Base-by-base conservation (phyloP, 495 filamentous ascomycete species). In the Penicillium atrosanguineum region DNA sequence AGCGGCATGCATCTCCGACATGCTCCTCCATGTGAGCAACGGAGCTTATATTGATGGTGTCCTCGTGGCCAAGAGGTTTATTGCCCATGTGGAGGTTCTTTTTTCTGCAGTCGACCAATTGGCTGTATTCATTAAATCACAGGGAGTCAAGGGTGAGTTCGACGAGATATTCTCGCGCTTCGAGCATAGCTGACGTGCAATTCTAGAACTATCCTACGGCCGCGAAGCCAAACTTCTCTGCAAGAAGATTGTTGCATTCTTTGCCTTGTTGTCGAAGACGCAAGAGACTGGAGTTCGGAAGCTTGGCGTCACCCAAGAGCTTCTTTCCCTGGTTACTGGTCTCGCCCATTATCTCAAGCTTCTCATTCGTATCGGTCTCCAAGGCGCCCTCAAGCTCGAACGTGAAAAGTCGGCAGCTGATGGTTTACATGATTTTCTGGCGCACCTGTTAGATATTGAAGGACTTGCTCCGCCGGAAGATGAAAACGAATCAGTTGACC, bases 231-330 rank as follows among this genome's bases (percentile, higher is more conserved):
- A 97, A 71, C 79, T 99, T 28, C 84, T 99, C 12, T 99, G 95
- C 78, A 99, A 99, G 70, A 99, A 99, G 71, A 95, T 99, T 48
- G 94, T 99, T 23, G 89, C 94, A 16, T 99, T 99, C 76, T 99
- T 99, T 69, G 87, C 88, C 11, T 73, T 99, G 28, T 77, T 99
- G 5, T 91, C 93, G 3, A 95, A 95, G 62, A 93, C 90, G 2
- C 92, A 97, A 69, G 91, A 96, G 58, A 90, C 86, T 14, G 90
- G 90, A 7, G 84, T 90, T 34, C 78, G 89, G 40, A 80, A 96
- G 64, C 82, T 97, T 11, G 95, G 95, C 37, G 95, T 99, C 29
- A 99, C 95, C 14, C 95, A 99, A 70, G 95, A 97, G 65, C 79
- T 99, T 20, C 76, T 99, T 14, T 93, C 91, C 11, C 79, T 99